phyloP scores from a whole-genome alignment of 202 grass and related monocot genomes.

The Brachypodium distachyon region DNA sequence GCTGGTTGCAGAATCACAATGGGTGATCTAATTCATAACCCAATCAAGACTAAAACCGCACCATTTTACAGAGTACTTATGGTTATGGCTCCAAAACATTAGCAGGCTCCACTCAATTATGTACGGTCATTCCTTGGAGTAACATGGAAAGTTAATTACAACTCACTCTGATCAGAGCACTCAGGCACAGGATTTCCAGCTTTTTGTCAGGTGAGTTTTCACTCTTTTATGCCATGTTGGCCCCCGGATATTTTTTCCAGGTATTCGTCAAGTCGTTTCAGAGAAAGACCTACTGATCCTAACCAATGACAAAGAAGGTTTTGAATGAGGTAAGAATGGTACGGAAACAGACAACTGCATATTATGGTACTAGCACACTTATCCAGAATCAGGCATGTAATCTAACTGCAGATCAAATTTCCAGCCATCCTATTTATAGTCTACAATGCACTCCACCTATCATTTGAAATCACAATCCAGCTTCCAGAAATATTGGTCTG shows the following conservation, averaged over 20 bases:
- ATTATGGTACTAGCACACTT: neutral
- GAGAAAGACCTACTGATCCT: neutral
- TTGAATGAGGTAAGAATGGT: neutral
- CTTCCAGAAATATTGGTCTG: neutral
- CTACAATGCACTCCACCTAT: neutral
- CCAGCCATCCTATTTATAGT: neutral
- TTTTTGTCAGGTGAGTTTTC: too few species aligned
- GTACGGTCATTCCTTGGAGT: neutral
- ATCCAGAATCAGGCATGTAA: neutral
- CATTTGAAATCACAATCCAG: neutral
- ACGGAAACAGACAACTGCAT: neutral
- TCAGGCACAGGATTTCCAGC: too few species aligned
- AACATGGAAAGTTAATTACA: neutral
- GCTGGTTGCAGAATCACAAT: neutral
- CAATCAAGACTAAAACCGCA: neutral
- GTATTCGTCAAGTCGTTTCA: too few species aligned
- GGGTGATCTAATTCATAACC: neutral
- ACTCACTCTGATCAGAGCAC: too few species aligned
- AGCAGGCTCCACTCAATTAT: neutral
- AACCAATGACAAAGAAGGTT: neutral
- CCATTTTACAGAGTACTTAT: neutral
- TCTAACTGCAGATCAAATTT: neutral
- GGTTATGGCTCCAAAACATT: neutral
- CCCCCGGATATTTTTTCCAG: too few species aligned
- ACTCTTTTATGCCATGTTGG: too few species aligned